Conservation (phyloP, 768 basidiomycete species). For the Gyrodon lividus region DNA sequence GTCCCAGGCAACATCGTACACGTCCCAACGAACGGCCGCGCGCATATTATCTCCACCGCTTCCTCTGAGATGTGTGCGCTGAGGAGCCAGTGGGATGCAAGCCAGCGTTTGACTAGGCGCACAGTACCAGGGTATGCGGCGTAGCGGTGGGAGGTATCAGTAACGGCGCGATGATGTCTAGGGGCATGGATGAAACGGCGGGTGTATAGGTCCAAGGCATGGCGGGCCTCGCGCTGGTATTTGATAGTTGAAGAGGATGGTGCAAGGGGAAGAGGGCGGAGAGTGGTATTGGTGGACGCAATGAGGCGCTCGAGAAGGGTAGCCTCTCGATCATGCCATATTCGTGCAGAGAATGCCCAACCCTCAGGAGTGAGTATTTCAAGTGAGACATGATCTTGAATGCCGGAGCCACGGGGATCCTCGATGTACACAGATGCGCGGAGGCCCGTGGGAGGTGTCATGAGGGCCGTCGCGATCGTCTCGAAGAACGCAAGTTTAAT, state of each 20-base stretch:
- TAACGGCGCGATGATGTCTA: slow-evolving; percentile 80
- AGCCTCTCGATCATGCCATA: slow-evolving; percentile 87
- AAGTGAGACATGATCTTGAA: slow-evolving; percentile 67
- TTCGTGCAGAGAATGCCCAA: slow-evolving; percentile 81
- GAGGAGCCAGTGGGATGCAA: slow-evolving; percentile 87
- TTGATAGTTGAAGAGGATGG: slow-evolving; percentile 17
- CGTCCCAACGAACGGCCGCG: slow-evolving; percentile 67
- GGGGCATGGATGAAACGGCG: slow-evolving; percentile 80
- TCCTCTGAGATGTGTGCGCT: slow-evolving; percentile 71
- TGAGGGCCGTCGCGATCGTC: slow-evolving; percentile 66
- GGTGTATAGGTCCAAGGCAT: slow-evolving; percentile 58
- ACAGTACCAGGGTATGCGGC: slow-evolving; percentile 82
- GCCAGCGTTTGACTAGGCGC: slow-evolving; percentile 89
- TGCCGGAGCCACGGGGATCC: slow-evolving; percentile 47
- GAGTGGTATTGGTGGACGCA: slow-evolving; percentile 36
- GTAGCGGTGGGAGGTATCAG: slow-evolving; percentile 75
- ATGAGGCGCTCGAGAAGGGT: slow-evolving; percentile 72
- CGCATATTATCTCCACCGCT: slow-evolving; percentile 83
- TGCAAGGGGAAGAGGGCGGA: slow-evolving; percentile 4
- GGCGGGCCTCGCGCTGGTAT: slow-evolving; percentile 54
- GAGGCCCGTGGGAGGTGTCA: slow-evolving; percentile 49
- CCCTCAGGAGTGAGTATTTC: slow-evolving; percentile 81
- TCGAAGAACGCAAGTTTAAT: slow-evolving; percentile 93
- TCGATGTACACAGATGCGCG: slow-evolving; percentile 60
- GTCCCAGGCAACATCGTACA: slow-evolving; percentile 32